These are phyloP conservation scores for Colletotrichum musae DNA, from an alignment of 2,329 filamentous ascomycete genomes.

Conservation along the genomic window DNA sequence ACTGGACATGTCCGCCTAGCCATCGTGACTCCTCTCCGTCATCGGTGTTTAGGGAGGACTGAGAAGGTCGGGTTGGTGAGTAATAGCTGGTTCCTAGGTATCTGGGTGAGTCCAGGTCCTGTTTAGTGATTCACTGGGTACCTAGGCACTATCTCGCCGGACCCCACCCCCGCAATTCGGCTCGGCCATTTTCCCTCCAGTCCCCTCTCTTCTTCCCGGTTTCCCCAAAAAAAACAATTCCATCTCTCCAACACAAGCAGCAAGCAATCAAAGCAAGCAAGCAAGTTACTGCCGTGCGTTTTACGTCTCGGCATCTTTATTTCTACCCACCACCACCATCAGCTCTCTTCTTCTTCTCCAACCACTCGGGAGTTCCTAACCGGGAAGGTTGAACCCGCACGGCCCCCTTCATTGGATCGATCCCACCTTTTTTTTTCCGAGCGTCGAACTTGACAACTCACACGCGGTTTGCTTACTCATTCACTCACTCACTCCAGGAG, in stretches of 20 bases:
- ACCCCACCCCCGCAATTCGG: constrained; percentile 40
- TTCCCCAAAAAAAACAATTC: constrained; percentile 17
- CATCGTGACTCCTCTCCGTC: too few species aligned
- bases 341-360: constrained; percentile 2
- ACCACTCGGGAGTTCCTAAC: constrained; percentile 7
- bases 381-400: constrained; percentile 10
- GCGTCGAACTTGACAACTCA: neutral
- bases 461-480: too few species aligned
- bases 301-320: neutral
- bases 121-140: neutral
- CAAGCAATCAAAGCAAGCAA: constrained; percentile 4
- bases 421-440: too few species aligned
- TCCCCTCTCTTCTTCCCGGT: neutral
- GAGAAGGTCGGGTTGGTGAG: too few species aligned
- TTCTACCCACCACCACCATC: neutral
- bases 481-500: too few species aligned
- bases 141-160: neutral
- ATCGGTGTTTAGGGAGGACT: too few species aligned
- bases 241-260: neutral
- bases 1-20: too few species aligned
- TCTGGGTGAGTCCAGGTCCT: neutral
- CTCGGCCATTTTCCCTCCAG: constrained; percentile 25
- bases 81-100: neutral
- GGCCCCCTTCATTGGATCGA: neutral
- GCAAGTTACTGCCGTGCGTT: neutral